Evolutionary conservation across 2,329 filamentous ascomycete species (phyloP), one percentile per base, ranked within the genome.

Genomic region (Hymenoscyphus fructigenus): DNA sequence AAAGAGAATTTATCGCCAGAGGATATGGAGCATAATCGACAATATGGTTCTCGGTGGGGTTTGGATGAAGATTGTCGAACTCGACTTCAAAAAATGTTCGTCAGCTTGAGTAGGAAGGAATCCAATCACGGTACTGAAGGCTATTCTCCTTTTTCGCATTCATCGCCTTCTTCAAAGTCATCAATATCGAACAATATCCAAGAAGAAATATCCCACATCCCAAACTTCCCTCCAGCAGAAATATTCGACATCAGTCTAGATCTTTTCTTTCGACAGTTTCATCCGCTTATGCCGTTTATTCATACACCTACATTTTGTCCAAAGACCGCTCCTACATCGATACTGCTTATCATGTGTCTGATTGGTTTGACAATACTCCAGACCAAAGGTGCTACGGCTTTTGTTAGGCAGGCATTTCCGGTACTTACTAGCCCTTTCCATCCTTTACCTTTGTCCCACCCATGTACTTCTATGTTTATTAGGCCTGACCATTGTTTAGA

Each of bases 211-310:
- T 72, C 53, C 69, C 75, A 57, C 69, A 73, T 69, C 44, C 76
- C 70, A 65, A 76, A 68, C 71, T 84, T 78, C 70, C 83, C 79
- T 41, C 82, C 82, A 1, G 80, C 81, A 3, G 82, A 84, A 67
- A 81, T 84, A 7, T 73, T 85, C 12, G 82, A 84, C 65, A 84
- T 84, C 71, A 81, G 82, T 9, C 71, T 85, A 23, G 82, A 84
- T 69, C 78, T 83, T 62, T 84, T 82, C 68, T 82, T 84, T 65
- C 81, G 82, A 58, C 81, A 81, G 41, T 84, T 84, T 65, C 82
- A 84, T 62, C 80, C 82, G 1, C 78, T 82, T 3, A 76, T 84
- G 41, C 82, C 82, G 0, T 83, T 84, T 66, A 80, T 85, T 6
- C 83, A 85, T 69, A 76, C 82, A 15, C 82, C 83, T 1, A 83